Evolutionary conservation across 306 rosid species (phyloP).

Genomic region (Luffa aegyptiaca): DNA sequence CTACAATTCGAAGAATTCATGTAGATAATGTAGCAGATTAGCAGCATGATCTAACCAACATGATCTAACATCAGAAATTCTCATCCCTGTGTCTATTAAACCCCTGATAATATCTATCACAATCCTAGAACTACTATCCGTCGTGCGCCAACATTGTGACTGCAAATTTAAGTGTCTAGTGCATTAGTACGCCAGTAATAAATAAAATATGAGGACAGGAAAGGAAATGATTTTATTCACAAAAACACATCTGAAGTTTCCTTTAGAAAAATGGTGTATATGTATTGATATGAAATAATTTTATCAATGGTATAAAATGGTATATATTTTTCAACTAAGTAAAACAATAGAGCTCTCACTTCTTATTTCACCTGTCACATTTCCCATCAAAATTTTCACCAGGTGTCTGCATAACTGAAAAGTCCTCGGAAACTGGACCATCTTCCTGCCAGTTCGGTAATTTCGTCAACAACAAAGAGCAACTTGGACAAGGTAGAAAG

Average conservation of each 20-base stretch:
- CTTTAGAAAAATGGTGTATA: neutral
- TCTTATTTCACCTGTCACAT: slow-evolving; percentile 98
- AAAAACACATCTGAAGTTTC: neutral
- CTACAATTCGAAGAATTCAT: neutral
- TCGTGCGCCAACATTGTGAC: neutral
- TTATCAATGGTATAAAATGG: neutral
- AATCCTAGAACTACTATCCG: neutral
- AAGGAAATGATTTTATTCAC: neutral
- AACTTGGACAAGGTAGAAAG: neutral
- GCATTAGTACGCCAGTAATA: neutral
- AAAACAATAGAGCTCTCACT: slow-evolving; percentile 61
- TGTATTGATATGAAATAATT: neutral
- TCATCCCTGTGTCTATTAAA: neutral
- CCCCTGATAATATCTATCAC: neutral
- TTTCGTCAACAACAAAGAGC: slow-evolving; percentile 6
- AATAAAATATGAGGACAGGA: neutral
- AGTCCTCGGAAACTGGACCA: slow-evolving; percentile 34
- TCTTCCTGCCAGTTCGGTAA: slow-evolving; percentile 52
- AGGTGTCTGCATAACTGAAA: slow-evolving; percentile 31
- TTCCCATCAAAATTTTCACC: slow-evolving; percentile 46
- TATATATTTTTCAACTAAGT: slow-evolving; percentile 1
- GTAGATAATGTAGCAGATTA: neutral
- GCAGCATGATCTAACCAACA: neutral
- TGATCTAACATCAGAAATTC: neutral
- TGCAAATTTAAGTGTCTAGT: neutral